Conservation (phyloP, 768 basidiomycete species). For the Lentinula raphanica region DNA sequence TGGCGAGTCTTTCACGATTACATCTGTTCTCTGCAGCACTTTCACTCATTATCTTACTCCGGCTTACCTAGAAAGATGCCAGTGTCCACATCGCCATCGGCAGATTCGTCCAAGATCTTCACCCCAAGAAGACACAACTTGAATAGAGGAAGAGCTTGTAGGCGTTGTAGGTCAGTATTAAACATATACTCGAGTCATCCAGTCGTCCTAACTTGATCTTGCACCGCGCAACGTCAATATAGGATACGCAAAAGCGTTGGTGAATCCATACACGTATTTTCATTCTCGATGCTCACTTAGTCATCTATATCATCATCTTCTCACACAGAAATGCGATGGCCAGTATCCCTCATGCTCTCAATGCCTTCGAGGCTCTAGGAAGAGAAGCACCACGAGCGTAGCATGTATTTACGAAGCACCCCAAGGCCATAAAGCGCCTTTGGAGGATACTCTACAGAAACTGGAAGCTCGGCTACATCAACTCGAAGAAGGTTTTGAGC, state of each 20-base stretch:
- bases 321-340: slow-evolving; percentile 36
- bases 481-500: slow-evolving; percentile 13
- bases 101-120: too few species aligned
- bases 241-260: not conserved
- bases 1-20: too few species aligned
- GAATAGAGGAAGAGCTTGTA: too few species aligned
- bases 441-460: slow-evolving; percentile 35
- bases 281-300: not conserved
- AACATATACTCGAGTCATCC: too few species aligned
- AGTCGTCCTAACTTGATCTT: too few species aligned
- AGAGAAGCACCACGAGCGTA: slow-evolving; percentile 32
- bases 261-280: not conserved
- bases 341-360: slow-evolving; percentile 32
- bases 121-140: too few species aligned
- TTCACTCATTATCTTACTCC: too few species aligned
- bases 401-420: slow-evolving; percentile 40
- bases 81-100: too few species aligned
- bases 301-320: not conserved
- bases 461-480: slow-evolving; percentile 33
- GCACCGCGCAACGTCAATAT: too few species aligned
- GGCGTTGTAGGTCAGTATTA: too few species aligned
- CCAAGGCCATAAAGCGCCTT: slow-evolving; percentile 21
- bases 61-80: too few species aligned
- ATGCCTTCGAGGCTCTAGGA: slow-evolving; percentile 27
- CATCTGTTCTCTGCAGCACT: too few species aligned